Evolutionary conservation across 169 alveolate species (phyloP).

Genomic region (Plasmodium relictum): DNA sequence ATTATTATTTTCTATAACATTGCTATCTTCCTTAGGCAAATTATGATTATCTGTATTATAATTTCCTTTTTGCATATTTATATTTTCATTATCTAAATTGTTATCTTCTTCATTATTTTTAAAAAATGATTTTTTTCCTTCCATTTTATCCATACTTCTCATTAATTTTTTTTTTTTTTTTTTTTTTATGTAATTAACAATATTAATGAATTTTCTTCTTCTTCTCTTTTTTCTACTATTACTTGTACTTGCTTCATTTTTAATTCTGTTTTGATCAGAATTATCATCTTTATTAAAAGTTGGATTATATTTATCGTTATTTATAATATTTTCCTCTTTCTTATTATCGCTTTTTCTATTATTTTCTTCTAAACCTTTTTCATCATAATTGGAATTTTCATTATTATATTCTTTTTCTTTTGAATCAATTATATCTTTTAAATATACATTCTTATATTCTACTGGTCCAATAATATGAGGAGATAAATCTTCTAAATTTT

Average conservation of each 20-base stretch:
- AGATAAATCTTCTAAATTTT: conserved; percentile 39
- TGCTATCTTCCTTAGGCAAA: not conserved
- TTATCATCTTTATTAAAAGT: not conserved
- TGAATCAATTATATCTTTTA: conserved; percentile 9
- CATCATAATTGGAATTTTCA: not conserved
- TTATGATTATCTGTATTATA: not conserved
- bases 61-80: not conserved
- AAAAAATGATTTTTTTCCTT: not conserved
- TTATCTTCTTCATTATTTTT: not conserved
- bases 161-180: conserved; percentile 41
- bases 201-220: conserved; percentile 46
- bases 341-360: not conserved
- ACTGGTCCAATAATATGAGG: conserved; percentile 72
- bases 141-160: conserved; percentile 20
- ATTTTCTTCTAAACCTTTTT: not conserved
- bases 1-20: not conserved
- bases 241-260: not conserved
- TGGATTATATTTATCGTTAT: not conserved
- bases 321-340: not conserved
- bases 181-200: conserved; percentile 62
- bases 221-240: conserved; percentile 21
- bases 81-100: not conserved
- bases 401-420: conserved; percentile 2
- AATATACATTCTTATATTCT: conserved; percentile 29
- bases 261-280: not conserved